Evolutionary conservation across 179 eudicot species (phyloP), one percentile per base, ranked within the genome.

Genomic region (Heliamphora pulchella): DNA sequence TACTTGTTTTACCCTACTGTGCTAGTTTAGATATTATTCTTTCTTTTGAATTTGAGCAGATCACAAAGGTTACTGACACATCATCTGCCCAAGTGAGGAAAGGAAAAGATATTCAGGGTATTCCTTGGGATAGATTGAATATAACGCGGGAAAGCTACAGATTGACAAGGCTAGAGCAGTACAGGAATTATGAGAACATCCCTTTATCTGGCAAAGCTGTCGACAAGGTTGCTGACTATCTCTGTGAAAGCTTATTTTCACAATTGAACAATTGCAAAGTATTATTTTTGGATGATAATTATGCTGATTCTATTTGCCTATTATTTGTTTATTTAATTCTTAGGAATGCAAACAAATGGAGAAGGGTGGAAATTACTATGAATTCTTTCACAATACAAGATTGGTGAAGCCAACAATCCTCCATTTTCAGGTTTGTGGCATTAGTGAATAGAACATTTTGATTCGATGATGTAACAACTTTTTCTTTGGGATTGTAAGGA

Each of bases 71-170:
- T 83, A 91, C 94, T 3, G 97, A 94, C 88, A 94, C 98, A 64
- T 89, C 98, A 53, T 89, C 97, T 64, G 85, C 89, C 78, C 90
- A 87, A 86, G 97, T 96, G 47, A 88, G 98, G 80, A 88, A 83
- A 82, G 98, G 98, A 18, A 89, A 91, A 87, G 98, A 94, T 83
- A 90, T 94, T 76, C 98, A 94, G 83, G 97, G 98, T 57, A 94
- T 94, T 79, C 96, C 91, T 8, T 92, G 98, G 98, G 91, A 90
- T 8, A 86, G 90, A 50, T 84, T 92, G 85, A 92, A 87, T 82
- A 87, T 92, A 67, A 87, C 93, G 15, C 89, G 98, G 81, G 91
- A 90, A 44, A 85, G 86, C 51, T 94, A 94, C 81, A 86, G 97
- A 85, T 44, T 78, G 80, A 88, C 94, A 2, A 91, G 98, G 85